A percentile compares a stretch with the other conserved stretches of the same genome.
Conservation (phyloP, 208 protist species). For the Trypanosoma scelopori region DNA sequence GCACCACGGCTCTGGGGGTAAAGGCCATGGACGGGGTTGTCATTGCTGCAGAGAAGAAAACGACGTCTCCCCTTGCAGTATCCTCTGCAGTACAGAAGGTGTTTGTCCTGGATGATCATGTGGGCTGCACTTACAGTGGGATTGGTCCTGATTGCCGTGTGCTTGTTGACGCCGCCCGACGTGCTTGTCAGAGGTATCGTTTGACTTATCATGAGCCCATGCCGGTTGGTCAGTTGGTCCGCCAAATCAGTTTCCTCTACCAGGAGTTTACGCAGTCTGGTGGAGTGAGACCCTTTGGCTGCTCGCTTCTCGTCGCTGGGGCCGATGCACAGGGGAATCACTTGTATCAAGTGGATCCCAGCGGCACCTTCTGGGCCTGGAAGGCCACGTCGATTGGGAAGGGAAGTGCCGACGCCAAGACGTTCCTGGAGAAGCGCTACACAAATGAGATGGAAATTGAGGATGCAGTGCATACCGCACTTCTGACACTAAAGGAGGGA, state of each 20-base stretch:
- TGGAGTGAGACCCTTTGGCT: slow-evolving; percentile 99
- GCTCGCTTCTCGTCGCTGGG: slow-evolving; percentile 98
- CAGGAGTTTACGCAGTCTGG: slow-evolving; percentile 99
- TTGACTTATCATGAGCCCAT: slow-evolving; percentile 95
- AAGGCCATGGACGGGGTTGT: slow-evolving; percentile 98
- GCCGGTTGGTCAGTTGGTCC: slow-evolving; percentile 95
- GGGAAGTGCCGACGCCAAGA: slow-evolving; percentile 96
- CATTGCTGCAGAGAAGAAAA: slow-evolving; percentile 99
- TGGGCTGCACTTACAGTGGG: slow-evolving; percentile 98
- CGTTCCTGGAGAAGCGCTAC: slow-evolving; percentile 99
- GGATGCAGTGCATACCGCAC: slow-evolving; percentile 99
- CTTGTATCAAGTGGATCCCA: slow-evolving; percentile 99
- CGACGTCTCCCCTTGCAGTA: slow-evolving; percentile 95
- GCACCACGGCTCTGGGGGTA: slow-evolving; percentile 92
- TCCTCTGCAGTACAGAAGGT: slow-evolving; percentile 95
- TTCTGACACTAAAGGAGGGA: slow-evolving; percentile 98
- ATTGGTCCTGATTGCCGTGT: slow-evolving; percentile 99
- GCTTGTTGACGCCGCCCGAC: slow-evolving; percentile 95
- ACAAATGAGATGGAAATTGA: slow-evolving; percentile 98
- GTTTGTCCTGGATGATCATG: slow-evolving; percentile 90
- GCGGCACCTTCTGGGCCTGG: slow-evolving; percentile 99
- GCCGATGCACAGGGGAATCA: slow-evolving; percentile 95
- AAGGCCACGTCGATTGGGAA: slow-evolving; percentile 99
- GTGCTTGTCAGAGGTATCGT: slow-evolving; percentile 95
- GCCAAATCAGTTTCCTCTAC: slow-evolving; percentile 97